Conservation (phyloP, 2,329 filamentous ascomycete species). For the Pleomassaria siparia region DNA sequence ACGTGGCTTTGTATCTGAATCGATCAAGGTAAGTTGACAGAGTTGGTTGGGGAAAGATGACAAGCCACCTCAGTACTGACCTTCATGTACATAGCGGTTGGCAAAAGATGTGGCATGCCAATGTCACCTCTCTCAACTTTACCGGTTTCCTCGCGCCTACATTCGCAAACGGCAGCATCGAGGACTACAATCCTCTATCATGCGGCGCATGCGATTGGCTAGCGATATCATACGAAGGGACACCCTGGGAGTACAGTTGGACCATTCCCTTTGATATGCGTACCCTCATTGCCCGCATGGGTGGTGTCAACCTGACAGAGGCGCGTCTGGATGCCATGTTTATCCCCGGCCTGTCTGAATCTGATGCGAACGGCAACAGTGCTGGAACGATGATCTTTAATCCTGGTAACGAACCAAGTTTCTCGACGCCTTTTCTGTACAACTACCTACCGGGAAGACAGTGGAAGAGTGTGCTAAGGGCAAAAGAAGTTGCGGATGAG, state of each 20-base stretch:
- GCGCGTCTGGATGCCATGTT: conserved; percentile 43
- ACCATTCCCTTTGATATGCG: conserved; percentile 43
- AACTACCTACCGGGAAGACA: conserved; percentile 43
- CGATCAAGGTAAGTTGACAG: conserved; percentile 18
- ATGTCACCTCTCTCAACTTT: not conserved
- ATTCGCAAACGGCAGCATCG: conserved; percentile 19
- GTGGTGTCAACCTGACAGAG: conserved; percentile 36
- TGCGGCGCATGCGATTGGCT: conserved; percentile 42
- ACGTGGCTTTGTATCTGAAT: conserved; percentile 41
- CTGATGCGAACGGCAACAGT: conserved; percentile 38
- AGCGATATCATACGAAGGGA: conserved; percentile 41
- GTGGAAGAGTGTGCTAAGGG: conserved; percentile 41
- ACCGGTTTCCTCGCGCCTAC: conserved; percentile 24
- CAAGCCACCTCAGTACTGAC: not conserved
- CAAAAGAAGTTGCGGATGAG: conserved; percentile 13
- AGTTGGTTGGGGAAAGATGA: not conserved
- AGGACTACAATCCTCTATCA: conserved; percentile 39
- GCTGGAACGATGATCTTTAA: conserved; percentile 58
- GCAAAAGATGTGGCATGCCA: not conserved
- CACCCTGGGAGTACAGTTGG: conserved; percentile 44
- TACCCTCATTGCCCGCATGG: conserved; percentile 42
- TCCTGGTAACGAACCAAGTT: conserved; percentile 67
- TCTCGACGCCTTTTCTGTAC: conserved; percentile 63
- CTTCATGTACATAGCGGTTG: not conserved
- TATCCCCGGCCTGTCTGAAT: conserved; percentile 33